Evolutionary conservation across 2,329 filamentous ascomycete species (phyloP).

Genomic region (Huntiella omanensis): DNA sequence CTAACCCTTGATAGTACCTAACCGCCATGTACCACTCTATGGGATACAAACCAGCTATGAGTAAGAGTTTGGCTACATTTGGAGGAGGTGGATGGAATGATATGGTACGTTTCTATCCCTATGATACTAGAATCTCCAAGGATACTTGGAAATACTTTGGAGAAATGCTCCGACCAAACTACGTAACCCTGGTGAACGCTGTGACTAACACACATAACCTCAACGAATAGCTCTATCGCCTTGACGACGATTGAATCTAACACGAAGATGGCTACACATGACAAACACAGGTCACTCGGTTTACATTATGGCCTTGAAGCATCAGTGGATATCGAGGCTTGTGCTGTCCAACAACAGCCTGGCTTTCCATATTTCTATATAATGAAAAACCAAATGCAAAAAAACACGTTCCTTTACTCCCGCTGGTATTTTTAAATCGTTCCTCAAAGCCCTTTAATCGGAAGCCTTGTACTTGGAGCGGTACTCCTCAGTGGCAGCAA

Average conservation of each 20-base stretch:
- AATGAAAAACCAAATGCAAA: neutral
- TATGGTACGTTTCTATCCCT: constrained; percentile 37
- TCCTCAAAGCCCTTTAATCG: constrained; percentile 18
- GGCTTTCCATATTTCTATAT: too few species aligned
- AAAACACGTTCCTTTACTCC: neutral
- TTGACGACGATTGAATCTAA: too few species aligned
- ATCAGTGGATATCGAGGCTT: too few species aligned
- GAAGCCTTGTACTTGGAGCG: constrained; percentile 44
- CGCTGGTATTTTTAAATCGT: neutral
- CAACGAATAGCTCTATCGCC: too few species aligned
- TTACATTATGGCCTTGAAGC: too few species aligned
- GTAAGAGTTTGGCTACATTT: constrained; percentile 50
- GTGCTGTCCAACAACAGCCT: too few species aligned
- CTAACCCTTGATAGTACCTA: constrained; percentile 29
- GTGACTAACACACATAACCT: too few species aligned
- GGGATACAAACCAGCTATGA: constrained; percentile 45
- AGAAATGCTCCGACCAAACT: neutral
- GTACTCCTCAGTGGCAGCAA: constrained; percentile 55
- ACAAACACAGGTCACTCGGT: too few species aligned
- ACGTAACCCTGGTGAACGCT: neutral
- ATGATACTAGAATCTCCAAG: too few species aligned
- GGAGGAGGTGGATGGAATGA: constrained; percentile 68
- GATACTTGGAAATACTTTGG: too few species aligned
- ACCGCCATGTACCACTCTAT: constrained; percentile 59
- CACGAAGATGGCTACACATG: too few species aligned